Percentiles rank a stretch among this genome's conserved stretches.
These are phyloP conservation scores for Metschnikowia peoriensis DNA, from an alignment of 805 yeast genomes.

Conservation along the genomic window DNA sequence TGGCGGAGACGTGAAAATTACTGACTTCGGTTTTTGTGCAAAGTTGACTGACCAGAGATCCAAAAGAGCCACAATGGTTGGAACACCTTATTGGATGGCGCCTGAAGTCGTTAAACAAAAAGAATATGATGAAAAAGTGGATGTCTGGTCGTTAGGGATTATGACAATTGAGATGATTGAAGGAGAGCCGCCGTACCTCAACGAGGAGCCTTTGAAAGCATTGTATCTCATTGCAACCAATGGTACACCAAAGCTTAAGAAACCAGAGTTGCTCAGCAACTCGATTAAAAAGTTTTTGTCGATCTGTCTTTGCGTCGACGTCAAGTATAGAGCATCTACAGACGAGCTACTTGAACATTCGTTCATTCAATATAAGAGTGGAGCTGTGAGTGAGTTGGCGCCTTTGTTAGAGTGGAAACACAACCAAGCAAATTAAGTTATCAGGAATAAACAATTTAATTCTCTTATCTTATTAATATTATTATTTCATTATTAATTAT, in stretches of 20 bases:
- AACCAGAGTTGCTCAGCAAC: slow-evolving; percentile 65
- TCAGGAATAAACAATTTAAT: background rate
- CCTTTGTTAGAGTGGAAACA: slow-evolving; percentile 54
- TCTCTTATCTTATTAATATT: background rate
- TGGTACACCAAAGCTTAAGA: slow-evolving; percentile 74
- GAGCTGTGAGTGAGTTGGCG: slow-evolving; percentile 57
- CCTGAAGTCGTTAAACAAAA: slow-evolving; percentile 81
- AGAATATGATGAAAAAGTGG: slow-evolving; percentile 79
- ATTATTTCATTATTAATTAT: background rate
- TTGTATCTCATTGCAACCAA: slow-evolving; percentile 74
- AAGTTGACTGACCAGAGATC: slow-evolving; percentile 69
- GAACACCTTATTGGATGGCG: slow-evolving; percentile 91
- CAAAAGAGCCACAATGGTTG: slow-evolving; percentile 83
- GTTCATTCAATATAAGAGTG: slow-evolving; percentile 60
- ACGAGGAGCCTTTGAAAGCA: slow-evolving; percentile 77
- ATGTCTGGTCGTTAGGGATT: slow-evolving; percentile 80
- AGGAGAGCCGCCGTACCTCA: slow-evolving; percentile 80
- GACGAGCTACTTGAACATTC: slow-evolving; percentile 80
- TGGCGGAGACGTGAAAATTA: slow-evolving; percentile 43
- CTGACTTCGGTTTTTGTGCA: slow-evolving; percentile 54
- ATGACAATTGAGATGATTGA: slow-evolving; percentile 89
- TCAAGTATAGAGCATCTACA: slow-evolving; percentile 84
- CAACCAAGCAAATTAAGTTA: slow-evolving; percentile 8
- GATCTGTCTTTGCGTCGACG: slow-evolving; percentile 93
- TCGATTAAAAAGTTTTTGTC: slow-evolving; percentile 83